Base-by-base conservation (phyloP, 768 basidiomycete genomes). In the Termitomyces titanicus region DNA sequence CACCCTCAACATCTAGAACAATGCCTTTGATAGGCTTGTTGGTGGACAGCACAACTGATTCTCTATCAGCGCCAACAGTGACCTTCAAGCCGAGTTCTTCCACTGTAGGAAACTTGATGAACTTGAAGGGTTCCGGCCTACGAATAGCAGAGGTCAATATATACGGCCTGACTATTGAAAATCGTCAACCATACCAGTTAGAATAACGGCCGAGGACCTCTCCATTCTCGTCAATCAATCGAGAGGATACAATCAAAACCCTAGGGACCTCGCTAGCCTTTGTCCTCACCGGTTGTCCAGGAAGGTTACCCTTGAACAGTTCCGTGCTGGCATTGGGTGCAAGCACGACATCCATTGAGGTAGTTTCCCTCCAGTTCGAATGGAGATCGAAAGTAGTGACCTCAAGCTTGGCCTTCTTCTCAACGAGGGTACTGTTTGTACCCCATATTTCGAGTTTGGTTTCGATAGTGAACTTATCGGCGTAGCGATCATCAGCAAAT, bases 101-200 rank as follows among this genome's bases (percentile, higher is more conserved):
- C 29, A 77, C 68, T 11, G 81, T 63, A 33, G 93, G 92, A 78
- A 94, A 95, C 51, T 80, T 73, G 69, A 97, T 85, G 71, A 84
- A 95, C 71, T 97, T 97, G 79, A 88, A 97, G 17, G 94, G 94
- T 69, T 95, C 92, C 12, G 94, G 94, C 94, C 94, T 95, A 48
- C 55, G 38, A 5, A 51, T 51, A 47, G 18, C 15, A 27, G 8
- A 33, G 13, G 56, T 50, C 56, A 45, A 45, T 40, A 40, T 38
- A 35, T 35, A 51, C 25, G 33, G 17, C 9, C 27, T 31, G n/a
- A n/a, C n/a, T 37, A 53, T 51, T 33, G 38, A 17, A 44, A 69
- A 69, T 2, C 22, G 25, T 25, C 11, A 22, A 12, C 27, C 84
- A 51, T 64, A 84, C 84, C 87, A 94, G 67, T 93, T 89, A 15